Evolutionary conservation across 73 alveolate genomes (phyloP), one percentile per base, ranked within the genome.

Genomic region (Diophrys appendiculata): DNA sequence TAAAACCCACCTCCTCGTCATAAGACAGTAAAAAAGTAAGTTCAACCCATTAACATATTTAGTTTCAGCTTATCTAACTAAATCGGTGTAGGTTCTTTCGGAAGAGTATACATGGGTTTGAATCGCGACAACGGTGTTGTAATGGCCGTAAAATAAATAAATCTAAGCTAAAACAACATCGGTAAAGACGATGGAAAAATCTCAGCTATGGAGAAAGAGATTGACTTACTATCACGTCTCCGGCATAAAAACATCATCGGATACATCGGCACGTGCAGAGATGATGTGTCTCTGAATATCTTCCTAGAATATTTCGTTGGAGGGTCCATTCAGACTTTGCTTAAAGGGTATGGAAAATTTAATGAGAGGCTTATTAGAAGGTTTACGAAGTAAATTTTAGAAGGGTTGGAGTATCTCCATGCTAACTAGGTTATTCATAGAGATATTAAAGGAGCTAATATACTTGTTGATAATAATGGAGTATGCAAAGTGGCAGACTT

Each of bases 391-490:
- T 95, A 95, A 77, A 91, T 95, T 25, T 80, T 95, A 54, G 93
- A 90, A 85, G 99, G 99, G 18, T 75, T 95, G 72, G 96, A 91
- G 85, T 95, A 93, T 80, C 87, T 95, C 56, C 99, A 95, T 81
- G 77, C 75, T 5, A 86, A 95, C 83, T 79, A 81, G 68, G 91
- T 95, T 18, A 83, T 95, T 27, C 99, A 95, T 69, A 89, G 99
- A 73, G 99, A 95, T 82, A 93, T 95, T 25, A 95, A 95, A 93
- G 95, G 98, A 29, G 97, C 98, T 8, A 95, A 95, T 83, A 92
- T 95, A 29, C 82, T 95, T 30, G 87, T 95, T 0, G 96, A 90
- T 55, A 76, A 90, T 53, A 54, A 84, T 67, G 97, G 98, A 0
- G 67, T 74, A 1, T 95, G 99, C 78, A 95, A 95, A 86, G 82